Base-by-base conservation (phyloP, 2,329 filamentous ascomycete genomes). In the Ophiostoma ips region DNA sequence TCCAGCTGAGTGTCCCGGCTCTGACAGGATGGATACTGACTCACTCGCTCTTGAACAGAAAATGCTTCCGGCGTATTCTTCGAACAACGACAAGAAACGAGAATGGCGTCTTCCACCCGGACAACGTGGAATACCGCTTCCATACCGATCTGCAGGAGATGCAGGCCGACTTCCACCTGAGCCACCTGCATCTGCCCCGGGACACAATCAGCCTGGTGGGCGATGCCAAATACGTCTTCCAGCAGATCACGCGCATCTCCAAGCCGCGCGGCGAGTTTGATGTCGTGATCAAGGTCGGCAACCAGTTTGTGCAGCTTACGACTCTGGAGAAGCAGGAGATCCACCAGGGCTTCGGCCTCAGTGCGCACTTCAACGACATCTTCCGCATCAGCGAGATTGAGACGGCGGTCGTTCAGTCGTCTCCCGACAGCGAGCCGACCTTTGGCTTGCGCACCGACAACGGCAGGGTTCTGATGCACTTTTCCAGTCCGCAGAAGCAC, bases 231-330 rank as follows among this genome's bases (percentile, higher is more conserved):
- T 81, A 75, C 57, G 73, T 81, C 18, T 84, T 80, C 58, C 77
- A 83, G 53, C 75, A 77, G 3, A 75, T 83, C 49, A 83, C 75
- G 2, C 68, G 79, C 41, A 66, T 84, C 35, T 84, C 81, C 1
- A 81, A 81, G 58, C 80, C 79, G 2, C 81, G 81, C 57, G 80
- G 80, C n/a, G 79, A 81, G 58, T 79, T 83, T 33, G 80, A 84
- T 31, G 81, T 84, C 5, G 67, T 74, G 28, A 79, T 84, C 59
- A 83, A 81, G 61, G 75, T 84, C 19, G 81, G 81, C 36, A 80
- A 72, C 57, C 79, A 83, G 56, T 84, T 82, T 57, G 76, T 84
- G 7, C 81, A 84, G 59, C 74, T 84, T 34, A 82, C 80, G 3
- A 84, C 81, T 5, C 72, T 73, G 9, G 80, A 81, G 61, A 83